Conservation (phyloP, 1,139 yeast species). For the Yarrowia galli region DNA sequence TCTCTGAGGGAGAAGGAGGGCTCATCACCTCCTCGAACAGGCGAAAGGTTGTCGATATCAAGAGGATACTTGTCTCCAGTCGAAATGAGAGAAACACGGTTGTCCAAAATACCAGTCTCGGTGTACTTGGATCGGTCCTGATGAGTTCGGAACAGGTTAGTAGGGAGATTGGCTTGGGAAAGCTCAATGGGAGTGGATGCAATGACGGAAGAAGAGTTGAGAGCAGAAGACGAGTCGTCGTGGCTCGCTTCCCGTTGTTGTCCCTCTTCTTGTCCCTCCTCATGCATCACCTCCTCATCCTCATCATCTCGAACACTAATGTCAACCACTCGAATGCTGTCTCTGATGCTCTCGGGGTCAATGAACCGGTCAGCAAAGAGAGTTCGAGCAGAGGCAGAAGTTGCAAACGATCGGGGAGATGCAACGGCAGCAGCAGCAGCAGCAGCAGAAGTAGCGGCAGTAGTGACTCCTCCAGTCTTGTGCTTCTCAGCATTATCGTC, state of each 20-base stretch:
- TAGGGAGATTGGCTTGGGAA: background rate
- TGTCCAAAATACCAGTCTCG: slow-evolving; percentile 4
- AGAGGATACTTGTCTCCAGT: slow-evolving; percentile 20
- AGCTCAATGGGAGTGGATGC: slow-evolving; percentile 34
- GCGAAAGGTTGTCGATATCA: slow-evolving; percentile 23
- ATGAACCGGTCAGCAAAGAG: slow-evolving; percentile 31
- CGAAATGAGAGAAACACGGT: slow-evolving; percentile 19
- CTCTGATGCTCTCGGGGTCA: slow-evolving; percentile 32
- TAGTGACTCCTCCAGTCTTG: background rate
- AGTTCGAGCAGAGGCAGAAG: slow-evolving; percentile 28
- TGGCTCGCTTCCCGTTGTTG: background rate
- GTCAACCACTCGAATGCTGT: slow-evolving; percentile 25
- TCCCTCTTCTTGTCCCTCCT: background rate
- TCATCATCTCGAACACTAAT: slow-evolving; percentile 28
- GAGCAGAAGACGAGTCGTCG: background rate
- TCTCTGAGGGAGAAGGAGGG: slow-evolving; percentile 20
- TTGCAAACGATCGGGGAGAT: slow-evolving; percentile 17
- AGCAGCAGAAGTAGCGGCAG: background rate
- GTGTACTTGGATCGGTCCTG: slow-evolving; percentile 32
- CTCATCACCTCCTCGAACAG: slow-evolving; percentile 14
- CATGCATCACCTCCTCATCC: background rate
- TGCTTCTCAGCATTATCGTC: background rate
- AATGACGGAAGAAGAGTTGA: slow-evolving; percentile 21
- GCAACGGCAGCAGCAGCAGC: background rate
- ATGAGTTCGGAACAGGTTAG: slow-evolving; percentile 29